Base-by-base conservation (phyloP, 2,329 filamentous ascomycete species). In the Talaromyces pinophilus region DNA sequence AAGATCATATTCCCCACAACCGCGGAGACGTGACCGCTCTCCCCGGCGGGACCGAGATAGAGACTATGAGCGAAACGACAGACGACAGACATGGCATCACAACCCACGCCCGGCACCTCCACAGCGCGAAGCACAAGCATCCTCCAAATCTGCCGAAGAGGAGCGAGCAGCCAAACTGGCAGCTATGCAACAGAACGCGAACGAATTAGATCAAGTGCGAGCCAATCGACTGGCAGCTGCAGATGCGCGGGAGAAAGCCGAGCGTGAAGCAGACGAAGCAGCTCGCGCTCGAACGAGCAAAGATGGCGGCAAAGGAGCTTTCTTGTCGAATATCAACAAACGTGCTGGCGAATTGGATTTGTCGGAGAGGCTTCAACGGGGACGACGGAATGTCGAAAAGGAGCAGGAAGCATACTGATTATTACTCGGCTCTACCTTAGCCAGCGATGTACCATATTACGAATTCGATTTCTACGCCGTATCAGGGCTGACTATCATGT, bases 101-200 rank as follows among this genome's bases (percentile, higher is more conserved):
- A 73, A 64, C 69, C 72, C 72, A 65, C 67, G 65, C 10, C 67
- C 70, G 35, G 62, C 67, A 48, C 69, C 67, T 42, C 69, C 59
- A 5, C 40, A 44, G 30, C 66, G 44, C 17, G 66, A 65, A n/a
- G 13, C 38, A 25, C 50, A 42, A 38, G 28, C 68, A n/a, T 61
- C 69, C 59, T 48, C 63, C 60, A 59, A 35, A 50, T 28, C 50
- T 70, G 65, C 66, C 63, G 63, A 84, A 22, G 85, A 86, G 25
- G 88, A 90, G 68, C 83, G 84, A n/a, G 87, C 88, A 13, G 84
- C 85, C 25, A 90, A 87, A 75, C 77, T 92, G 30, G 89, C 88
- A 11, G 88, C 87, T 2, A 92, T 92, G 90, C 90, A 91, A 75
- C 83, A 85, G 22, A 87, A 87, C 30, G 90, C 90, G 5, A 84